Evolutionary conservation across 1,139 yeast species (phyloP).

Genomic region (Magnusiomyces fungicola): DNA sequence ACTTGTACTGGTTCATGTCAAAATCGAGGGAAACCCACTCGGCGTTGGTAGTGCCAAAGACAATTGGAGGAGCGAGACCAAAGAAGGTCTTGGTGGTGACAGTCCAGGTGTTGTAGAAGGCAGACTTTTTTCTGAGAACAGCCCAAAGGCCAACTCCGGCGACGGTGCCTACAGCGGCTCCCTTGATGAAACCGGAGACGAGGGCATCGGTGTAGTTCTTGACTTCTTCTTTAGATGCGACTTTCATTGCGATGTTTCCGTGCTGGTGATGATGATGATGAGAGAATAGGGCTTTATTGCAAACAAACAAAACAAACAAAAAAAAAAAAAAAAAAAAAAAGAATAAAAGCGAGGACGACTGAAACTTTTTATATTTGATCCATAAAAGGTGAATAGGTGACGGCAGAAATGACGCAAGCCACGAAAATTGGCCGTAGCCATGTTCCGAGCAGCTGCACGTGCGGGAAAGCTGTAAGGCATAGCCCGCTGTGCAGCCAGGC

Average conservation of each 20-base stretch:
- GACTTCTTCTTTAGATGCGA: conserved; percentile 57
- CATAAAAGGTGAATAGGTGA: too few species aligned
- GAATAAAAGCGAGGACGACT: too few species aligned
- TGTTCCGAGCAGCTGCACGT: too few species aligned
- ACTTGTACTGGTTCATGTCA: conserved; percentile 21
- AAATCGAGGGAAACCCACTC: conserved; percentile 31
- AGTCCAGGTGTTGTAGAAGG: conserved; percentile 17
- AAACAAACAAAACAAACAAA: too few species aligned
- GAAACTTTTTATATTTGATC: too few species aligned
- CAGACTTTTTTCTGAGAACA: conserved; percentile 20
- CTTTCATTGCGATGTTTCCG: conserved; percentile 59
- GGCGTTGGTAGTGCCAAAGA: conserved; percentile 29
- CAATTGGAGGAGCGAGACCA: conserved; percentile 26
- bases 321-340: too few species aligned
- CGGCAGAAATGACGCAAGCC: too few species aligned
- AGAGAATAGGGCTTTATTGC: too few species aligned
- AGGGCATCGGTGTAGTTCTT: conserved; percentile 55
- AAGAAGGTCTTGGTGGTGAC: conserved; percentile 24
- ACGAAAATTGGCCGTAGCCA: too few species aligned
- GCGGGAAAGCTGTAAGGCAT: too few species aligned
- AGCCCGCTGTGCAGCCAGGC: too few species aligned
- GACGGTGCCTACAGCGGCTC: conserved; percentile 49
- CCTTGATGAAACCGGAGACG: conserved; percentile 54
- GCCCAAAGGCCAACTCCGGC: conserved; percentile 40
- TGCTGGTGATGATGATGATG: too few species aligned